Base-by-base conservation (phyloP, 352 stramenopile genomes). In the Globisporangium cederbergense region DNA sequence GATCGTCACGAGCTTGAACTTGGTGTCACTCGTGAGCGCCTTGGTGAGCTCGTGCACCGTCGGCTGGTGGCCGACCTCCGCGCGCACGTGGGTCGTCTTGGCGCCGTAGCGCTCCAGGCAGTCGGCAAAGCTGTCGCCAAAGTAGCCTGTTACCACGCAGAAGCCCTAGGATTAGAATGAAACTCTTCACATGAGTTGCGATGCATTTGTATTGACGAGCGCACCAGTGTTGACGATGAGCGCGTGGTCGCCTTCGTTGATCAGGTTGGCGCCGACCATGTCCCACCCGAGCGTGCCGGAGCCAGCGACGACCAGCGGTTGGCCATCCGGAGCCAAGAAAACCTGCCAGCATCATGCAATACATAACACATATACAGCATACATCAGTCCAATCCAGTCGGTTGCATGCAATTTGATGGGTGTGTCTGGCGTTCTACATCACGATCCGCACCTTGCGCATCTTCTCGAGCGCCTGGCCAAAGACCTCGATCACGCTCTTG, bases 251-350 rank as follows among this genome's bases (percentile, higher is more conserved):
- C 71, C 79, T 45, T 73, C 60, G 65, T 88, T 80, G 13, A 92
- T 25, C 49, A 92, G 71, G 66, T 92, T 92, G 22, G 81, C 79
- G 50, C 76, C 81, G n/a, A 92, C 83, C 83, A 92, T 92, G 65
- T 92, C 83, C 83, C 83, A 92, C 20, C 83, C 83, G 38, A 91
- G 72, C 4, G 81, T 91, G 40, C 79, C 79, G 2, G 81, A 92
- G 46, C 83, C 83, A 2, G 78, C 73, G 28, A 92, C 83, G 6
- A 92, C 56, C 18, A 92, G 71, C 32, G 83, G 83, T 66, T 92
- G 83, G 13, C 83, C 83, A 46, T 92, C 83, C 1, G 77, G 68
- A 16, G 83, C 81, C 60, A 92, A 57, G 47, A 92, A 88, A 0
- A 90, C 79, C 52, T 58, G n/a, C 22, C 51, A 40, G 20, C 7